Evolutionary conservation across 148 eudicot species (phyloP), one percentile per base, ranked within the genome.

Genomic region (Fagopyrum tataricum): DNA sequence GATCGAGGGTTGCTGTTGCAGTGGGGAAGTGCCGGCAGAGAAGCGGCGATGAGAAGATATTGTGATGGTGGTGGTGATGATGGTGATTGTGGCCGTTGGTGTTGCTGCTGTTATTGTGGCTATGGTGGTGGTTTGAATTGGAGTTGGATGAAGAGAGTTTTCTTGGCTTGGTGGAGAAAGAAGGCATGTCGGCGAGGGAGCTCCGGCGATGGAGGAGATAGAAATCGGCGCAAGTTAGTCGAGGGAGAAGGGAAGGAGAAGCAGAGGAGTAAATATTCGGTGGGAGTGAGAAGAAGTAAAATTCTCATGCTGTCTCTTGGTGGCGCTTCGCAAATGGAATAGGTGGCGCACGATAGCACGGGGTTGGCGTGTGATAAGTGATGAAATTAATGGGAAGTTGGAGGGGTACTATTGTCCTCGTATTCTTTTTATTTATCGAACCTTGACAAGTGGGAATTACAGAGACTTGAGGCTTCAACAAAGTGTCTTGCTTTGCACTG

Each of bases 1-100:
- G 85, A 86, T 89, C 97, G 48, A 92, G 92, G 75, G 97, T 89
- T 40, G 89, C 82, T 43, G 84, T 72, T 3, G 84, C 84, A 51
- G 88, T 75, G 2, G 87, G 81, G 42, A 87, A 83, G 84, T 89
- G 97, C 21, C 80, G 75, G 72, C 86, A 85, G 70, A 78, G 82
- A 78, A 68, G 56, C 42, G 80, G 18, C 21, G 77, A 44, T 15
- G 67, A 23, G 52, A 15, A 62, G 73, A 73, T 74, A 49, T 82
- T 62, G 67, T 43, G 76, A 68, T 49, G 48, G 70, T 53, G 67
- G 72, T 47, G 79, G 74, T 67, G 72, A 70, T 24, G 77, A 76
- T 17, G 47, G 72, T 39, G 61, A 4, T 49, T 52, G 73, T 44
- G 79, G 70, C 55, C 40, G 73, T 41, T 74, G 77, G 14, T 43